phyloP scores from a whole-genome alignment of 495 filamentous ascomycete species.

The Hypoxylon lienhwacheense region DNA sequence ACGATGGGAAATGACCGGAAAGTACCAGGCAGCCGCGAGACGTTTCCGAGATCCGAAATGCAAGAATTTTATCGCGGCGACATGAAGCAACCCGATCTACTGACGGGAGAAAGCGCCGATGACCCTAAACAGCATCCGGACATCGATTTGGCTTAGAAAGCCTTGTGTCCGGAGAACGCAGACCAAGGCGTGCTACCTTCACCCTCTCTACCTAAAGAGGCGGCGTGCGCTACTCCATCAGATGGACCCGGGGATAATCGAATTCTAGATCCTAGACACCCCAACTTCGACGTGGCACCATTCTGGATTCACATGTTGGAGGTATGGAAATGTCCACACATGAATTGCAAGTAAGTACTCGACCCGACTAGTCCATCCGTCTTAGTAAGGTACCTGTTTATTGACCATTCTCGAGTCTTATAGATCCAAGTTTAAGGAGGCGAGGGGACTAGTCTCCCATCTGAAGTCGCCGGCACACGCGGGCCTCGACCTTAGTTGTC shows the following conservation, averaged over 20 bases:
- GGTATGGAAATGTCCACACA: slow-evolving; percentile 47
- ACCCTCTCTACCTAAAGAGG: neutral
- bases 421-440: slow-evolving; percentile 39
- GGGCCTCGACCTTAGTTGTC: slow-evolving; percentile 36
- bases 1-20: slow-evolving; percentile 16
- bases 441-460: slow-evolving; percentile 33
- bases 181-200: slow-evolving; percentile 1
- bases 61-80: slow-evolving; percentile 4
- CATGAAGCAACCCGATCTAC: slow-evolving; percentile 11
- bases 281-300: slow-evolving; percentile 33
- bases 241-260: slow-evolving; percentile 1
- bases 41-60: slow-evolving; percentile 5
- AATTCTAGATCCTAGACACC: slow-evolving; percentile 38
- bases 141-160: slow-evolving; percentile 25
- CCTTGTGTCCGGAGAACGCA: slow-evolving; percentile 23
- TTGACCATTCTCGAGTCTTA: too few relatives aligned
- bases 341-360: slow-evolving; percentile 43
- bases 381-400: slow-evolving; percentile 14
- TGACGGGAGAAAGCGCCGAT: slow-evolving; percentile 4
- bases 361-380: neutral
- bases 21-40: neutral
- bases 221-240: slow-evolving; percentile 3
- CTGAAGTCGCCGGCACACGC: slow-evolving; percentile 40
- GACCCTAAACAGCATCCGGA: slow-evolving; percentile 3
- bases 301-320: slow-evolving; percentile 34